Evolutionary conservation across 345 rosid species (phyloP).

Genomic region (Eucalyptus pauciflora): DNA sequence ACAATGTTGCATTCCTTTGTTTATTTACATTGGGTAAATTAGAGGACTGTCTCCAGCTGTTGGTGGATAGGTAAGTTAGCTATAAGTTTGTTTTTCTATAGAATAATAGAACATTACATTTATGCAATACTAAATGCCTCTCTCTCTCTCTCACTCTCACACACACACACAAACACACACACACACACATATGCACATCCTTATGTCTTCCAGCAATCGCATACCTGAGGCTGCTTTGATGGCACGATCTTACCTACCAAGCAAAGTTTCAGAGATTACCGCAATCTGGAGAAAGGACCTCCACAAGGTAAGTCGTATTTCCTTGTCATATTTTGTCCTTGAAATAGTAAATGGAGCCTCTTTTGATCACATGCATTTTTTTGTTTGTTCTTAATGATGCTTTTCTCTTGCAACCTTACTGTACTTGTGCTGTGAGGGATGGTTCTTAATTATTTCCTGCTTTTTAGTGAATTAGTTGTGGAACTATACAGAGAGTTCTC

Average conservation of each 20-base stretch:
- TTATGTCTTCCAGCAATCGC: constrained; percentile 64
- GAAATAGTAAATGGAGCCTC: not conserved
- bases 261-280: constrained; percentile 95
- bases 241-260: constrained; percentile 98
- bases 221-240: constrained; percentile 99
- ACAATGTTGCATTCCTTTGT: constrained; percentile 92
- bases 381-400: not conserved
- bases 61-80: constrained; percentile 73
- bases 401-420: not conserved
- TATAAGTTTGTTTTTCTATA: not conserved
- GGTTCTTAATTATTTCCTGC: not conserved
- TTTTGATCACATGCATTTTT: not conserved
- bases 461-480: not conserved
- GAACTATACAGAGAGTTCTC: not conserved
- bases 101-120: not conserved
- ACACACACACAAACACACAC: not conserved
- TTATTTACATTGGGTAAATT: constrained; percentile 88
- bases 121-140: not conserved
- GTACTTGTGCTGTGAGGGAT: not conserved
- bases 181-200: not conserved
- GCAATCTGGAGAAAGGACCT: constrained; percentile 98
- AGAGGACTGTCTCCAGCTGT: constrained; percentile 89
- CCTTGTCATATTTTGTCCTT: not conserved
- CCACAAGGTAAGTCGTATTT: constrained; percentile 45
- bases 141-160: not conserved